phyloP scores from a whole-genome alignment of 2,329 filamentous ascomycete species.

The Pezicula rhizophila region DNA sequence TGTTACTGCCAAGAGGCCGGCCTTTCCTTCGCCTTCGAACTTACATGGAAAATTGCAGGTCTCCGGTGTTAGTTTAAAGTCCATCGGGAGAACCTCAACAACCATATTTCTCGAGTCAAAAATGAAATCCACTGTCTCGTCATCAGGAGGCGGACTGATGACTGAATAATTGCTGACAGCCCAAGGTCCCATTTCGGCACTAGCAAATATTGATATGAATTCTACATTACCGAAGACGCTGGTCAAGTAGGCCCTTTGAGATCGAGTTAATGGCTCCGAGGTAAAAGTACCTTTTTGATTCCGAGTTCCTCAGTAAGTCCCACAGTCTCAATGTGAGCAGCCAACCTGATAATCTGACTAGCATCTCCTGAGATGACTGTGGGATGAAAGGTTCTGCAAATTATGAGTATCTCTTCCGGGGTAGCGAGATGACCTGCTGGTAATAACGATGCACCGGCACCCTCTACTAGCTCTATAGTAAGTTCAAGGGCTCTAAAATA shows the following conservation, averaged over 20 bases:
- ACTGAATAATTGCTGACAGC: neutral
- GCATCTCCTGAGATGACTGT: neutral
- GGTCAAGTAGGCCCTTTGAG: neutral
- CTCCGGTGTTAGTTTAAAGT: neutral
- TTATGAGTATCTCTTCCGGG: neutral
- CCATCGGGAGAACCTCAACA: neutral
- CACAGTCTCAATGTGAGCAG: neutral
- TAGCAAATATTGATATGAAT: slow-evolving; percentile 1
- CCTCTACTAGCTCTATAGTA: neutral
- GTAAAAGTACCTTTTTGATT: neutral
- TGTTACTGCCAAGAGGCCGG: neutral
- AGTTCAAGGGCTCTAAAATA: neutral
- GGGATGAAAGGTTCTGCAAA: neutral
- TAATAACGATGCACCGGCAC: neutral
- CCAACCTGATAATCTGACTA: neutral
- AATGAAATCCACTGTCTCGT: neutral
- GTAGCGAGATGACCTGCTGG: neutral
- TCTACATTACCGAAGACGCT: neutral
- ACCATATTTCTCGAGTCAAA: slow-evolving; percentile 1
- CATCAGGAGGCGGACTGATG: neutral
- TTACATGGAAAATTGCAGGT: neutral
- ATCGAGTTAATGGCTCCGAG: neutral
- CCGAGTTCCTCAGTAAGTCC: neutral
- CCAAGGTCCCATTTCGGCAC: slow-evolving; percentile 2
- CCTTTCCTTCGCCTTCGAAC: neutral